phyloP scores from a whole-genome alignment of 768 basidiomycete genomes.

The Mycena epipterygia region DNA sequence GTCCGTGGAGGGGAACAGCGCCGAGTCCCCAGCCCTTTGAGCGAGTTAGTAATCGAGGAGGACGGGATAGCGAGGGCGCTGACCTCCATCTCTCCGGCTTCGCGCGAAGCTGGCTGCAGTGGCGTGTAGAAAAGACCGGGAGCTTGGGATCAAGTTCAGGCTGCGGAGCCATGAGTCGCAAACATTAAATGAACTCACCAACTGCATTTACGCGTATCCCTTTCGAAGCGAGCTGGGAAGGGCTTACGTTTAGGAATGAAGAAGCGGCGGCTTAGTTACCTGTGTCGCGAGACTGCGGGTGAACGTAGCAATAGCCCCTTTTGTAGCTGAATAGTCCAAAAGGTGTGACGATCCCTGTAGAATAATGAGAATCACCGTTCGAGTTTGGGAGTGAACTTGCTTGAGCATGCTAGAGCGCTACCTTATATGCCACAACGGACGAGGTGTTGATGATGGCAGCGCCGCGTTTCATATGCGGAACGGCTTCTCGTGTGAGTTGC shows the following conservation, averaged over 20 bases:
- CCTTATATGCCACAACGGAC: constrained; percentile 67
- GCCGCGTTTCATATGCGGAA: constrained; percentile 72
- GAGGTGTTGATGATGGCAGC: constrained; percentile 73
- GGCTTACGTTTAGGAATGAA: neutral
- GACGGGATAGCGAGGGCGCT: neutral
- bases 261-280: neutral
- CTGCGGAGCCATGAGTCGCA: neutral
- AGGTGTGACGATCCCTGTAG: constrained; percentile 30
- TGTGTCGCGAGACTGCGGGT: constrained; percentile 68
- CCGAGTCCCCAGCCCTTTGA: constrained; percentile 56
- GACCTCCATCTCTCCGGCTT: constrained; percentile 67
- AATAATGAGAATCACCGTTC: constrained; percentile 9
- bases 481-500: constrained; percentile 65
- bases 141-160: constrained; percentile 35
- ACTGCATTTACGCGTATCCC: constrained; percentile 70
- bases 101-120: constrained; percentile 68
- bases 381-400: neutral
- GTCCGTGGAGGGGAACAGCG: constrained; percentile 59
- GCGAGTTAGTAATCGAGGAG: neutral
- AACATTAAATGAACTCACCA: constrained; percentile 28
- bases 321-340: constrained; percentile 69
- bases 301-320: constrained; percentile 72
- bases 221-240: constrained; percentile 57
- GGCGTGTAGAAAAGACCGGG: constrained; percentile 72
- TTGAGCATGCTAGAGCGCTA: constrained; percentile 35